phyloP scores from a whole-genome alignment of 306 rosid genomes.

The Cucumis cinereus region DNA sequence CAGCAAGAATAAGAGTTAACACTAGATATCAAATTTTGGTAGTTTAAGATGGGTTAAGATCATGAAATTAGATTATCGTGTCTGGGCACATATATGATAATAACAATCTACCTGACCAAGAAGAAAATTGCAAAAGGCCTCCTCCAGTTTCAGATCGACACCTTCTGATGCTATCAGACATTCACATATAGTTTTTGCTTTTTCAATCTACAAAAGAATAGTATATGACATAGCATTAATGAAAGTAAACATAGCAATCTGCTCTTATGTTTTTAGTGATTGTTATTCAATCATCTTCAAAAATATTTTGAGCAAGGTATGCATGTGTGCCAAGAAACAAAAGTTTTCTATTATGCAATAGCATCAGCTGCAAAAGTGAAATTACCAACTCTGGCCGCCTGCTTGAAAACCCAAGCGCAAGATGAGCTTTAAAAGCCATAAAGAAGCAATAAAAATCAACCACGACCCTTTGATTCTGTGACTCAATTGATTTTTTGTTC shows the following conservation, averaged over 20 bases:
- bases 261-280: background rate
- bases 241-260: background rate
- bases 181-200: slow-evolving; percentile 70
- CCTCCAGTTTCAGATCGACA: slow-evolving; percentile 77
- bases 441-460: slow-evolving; percentile 75
- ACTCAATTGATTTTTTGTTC: slow-evolving; percentile 86
- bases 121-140: slow-evolving; percentile 63
- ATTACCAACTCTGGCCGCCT: slow-evolving; percentile 68
- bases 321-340: background rate
- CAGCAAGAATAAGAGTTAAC: slow-evolving; percentile 2
- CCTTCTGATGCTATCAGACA: slow-evolving; percentile 77
- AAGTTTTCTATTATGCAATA: slow-evolving; percentile 1
- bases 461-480: slow-evolving; percentile 80
- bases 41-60: slow-evolving; percentile 19
- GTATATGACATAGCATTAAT: background rate
- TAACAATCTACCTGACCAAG: slow-evolving; percentile 59
- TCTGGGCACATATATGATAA: slow-evolving; percentile 1
- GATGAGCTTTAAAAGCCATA: slow-evolving; percentile 55
- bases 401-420: slow-evolving; percentile 88
- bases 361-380: slow-evolving; percentile 17
- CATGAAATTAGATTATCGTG: slow-evolving; percentile 5
- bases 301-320: background rate
- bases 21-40: slow-evolving; percentile 2
- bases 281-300: background rate
- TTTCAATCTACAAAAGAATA: slow-evolving; percentile 47